Base-by-base conservation (phyloP, 179 eudicot species). In the Beta macrorhiza region DNA sequence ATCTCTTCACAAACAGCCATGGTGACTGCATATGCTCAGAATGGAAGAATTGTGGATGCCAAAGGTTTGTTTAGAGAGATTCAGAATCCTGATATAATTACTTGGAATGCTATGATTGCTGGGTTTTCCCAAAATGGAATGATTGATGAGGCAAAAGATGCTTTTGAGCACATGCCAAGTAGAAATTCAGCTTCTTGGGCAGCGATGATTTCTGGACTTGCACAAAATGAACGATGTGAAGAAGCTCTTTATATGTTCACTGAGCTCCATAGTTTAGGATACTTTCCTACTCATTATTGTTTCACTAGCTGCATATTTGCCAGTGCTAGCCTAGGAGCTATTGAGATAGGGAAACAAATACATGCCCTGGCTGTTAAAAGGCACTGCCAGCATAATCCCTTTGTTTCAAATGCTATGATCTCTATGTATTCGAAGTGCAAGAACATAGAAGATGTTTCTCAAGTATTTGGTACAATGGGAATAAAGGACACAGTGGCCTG, bases 101-200 rank as follows among this genome's bases (percentile, higher is more conserved):
- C 89, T 22, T 87, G 91, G 90, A 89, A 89, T 82, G 86, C 88
- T 65, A 86, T 87, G 87, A 67, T 89, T 82, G 78, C 91, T 47
- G 91, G 89, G 29, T 86, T 84, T 86, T 76, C 75, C 15, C 84
- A 83, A 51, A 83, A 87, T 79, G 88, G 91, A 73, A 86, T 86
- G 91, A 44, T 89, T 71, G 82, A 87, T 52, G 81, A 87, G 73
- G 91, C 91, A 55, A 79, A 82, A 57, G 77, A 83, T 62, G 29
- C 83, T 51, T 87, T 89, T 76, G 14, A 20, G 71, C 72, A n/a
- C 29, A 87, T 89, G 89, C 83, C 85, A 16, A 51, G 67, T 11
- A 76, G 85, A 78, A 87, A 83, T 75, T 77, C 83, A 20, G 79
- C 89, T 45, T 87, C 91, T 75, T 89, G 90, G 89, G 87, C 89